These are phyloP conservation scores for Elaeagnus macrophylla DNA, from an alignment of 306 rosid genomes.

Conservation along the genomic window DNA sequence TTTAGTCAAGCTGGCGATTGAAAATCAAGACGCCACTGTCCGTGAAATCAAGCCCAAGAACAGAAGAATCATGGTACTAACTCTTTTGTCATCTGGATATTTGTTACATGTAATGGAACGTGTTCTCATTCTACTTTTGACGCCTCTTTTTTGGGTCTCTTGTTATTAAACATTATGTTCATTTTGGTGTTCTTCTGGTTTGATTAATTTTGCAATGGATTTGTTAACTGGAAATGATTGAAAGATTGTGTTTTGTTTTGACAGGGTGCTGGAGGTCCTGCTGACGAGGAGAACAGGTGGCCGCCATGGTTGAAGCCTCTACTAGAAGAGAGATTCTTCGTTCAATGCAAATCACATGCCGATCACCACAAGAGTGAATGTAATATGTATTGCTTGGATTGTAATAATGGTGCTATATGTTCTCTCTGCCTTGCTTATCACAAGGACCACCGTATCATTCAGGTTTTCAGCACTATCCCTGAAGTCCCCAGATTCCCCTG, in stretches of 20 bases:
- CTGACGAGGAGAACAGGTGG: constrained; percentile 81
- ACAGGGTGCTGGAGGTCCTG: constrained; percentile 94
- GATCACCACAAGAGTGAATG: constrained; percentile 97
- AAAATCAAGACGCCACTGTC: constrained; percentile 60
- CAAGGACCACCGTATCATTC: constrained; percentile 84
- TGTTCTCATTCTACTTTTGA: constrained; percentile 5
- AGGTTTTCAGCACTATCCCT: constrained; percentile 32
- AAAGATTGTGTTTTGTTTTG: constrained; percentile 11
- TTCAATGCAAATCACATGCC: constrained; percentile 80
- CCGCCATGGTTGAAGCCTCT: constrained; percentile 98
- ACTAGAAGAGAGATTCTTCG: constrained; percentile 73
- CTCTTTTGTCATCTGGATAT: background rate
- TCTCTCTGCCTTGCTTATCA: constrained; percentile 78
- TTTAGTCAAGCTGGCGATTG: constrained; percentile 69
- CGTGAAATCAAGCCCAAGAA: constrained; percentile 90
- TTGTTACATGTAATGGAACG: constrained; percentile 3
- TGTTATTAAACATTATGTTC: constrained; percentile 5
- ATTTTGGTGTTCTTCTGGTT: background rate
- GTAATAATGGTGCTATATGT: constrained; percentile 86
- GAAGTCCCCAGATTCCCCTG: background rate
- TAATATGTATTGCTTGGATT: constrained; percentile 95
- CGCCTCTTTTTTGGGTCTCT: constrained; percentile 7
- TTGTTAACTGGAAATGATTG: background rate
- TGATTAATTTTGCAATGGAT: background rate
- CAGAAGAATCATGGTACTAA: constrained; percentile 75